Conservation (phyloP, 2,329 filamentous ascomycete genomes). For the Neofusicoccum sp. region DNA sequence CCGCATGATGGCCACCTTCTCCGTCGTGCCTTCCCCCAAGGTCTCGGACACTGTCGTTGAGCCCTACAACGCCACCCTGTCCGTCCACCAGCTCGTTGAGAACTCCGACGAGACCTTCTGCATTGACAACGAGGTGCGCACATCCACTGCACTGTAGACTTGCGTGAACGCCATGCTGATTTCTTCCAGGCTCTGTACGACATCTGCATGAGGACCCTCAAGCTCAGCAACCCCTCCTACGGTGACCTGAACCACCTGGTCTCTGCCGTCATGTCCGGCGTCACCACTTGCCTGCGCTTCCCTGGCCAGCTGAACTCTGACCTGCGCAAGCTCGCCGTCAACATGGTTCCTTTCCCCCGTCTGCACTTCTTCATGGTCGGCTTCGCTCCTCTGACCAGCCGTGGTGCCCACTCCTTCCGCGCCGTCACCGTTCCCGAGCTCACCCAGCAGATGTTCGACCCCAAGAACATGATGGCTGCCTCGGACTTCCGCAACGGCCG, state of each 20-base stretch:
- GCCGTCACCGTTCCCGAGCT: slow-evolving; percentile 96
- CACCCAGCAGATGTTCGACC: slow-evolving; percentile 99
- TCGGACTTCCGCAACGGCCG: slow-evolving; percentile 99
- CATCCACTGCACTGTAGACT: slow-evolving; percentile 3
- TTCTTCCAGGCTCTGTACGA: slow-evolving; percentile 79
- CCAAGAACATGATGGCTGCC: slow-evolving; percentile 99
- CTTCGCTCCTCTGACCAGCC: slow-evolving; percentile 96
- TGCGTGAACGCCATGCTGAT: slow-evolving; percentile 22
- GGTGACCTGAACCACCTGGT: slow-evolving; percentile 99
- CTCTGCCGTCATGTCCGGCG: slow-evolving; percentile 98
- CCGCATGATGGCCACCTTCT: slow-evolving; percentile 99
- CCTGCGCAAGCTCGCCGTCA: slow-evolving; percentile 97
- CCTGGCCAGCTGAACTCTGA: slow-evolving; percentile 99
- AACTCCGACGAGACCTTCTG: slow-evolving; percentile 99
- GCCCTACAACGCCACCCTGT: slow-evolving; percentile 99
- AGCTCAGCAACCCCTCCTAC: slow-evolving; percentile 98
- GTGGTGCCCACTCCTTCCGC: slow-evolving; percentile 90
- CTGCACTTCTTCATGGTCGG: slow-evolving; percentile 99
- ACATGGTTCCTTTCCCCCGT: slow-evolving; percentile 99
- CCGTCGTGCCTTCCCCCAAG: slow-evolving; percentile 97
- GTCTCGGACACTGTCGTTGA: slow-evolving; percentile 99
- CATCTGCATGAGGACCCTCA: slow-evolving; percentile 99
- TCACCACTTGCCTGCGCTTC: slow-evolving; percentile 98
- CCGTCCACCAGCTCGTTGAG: slow-evolving; percentile 98
- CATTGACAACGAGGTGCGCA: slow-evolving; percentile 89